phyloP scores from a whole-genome alignment of 768 basidiomycete species.

The Psilocybe subaeruginosa region DNA sequence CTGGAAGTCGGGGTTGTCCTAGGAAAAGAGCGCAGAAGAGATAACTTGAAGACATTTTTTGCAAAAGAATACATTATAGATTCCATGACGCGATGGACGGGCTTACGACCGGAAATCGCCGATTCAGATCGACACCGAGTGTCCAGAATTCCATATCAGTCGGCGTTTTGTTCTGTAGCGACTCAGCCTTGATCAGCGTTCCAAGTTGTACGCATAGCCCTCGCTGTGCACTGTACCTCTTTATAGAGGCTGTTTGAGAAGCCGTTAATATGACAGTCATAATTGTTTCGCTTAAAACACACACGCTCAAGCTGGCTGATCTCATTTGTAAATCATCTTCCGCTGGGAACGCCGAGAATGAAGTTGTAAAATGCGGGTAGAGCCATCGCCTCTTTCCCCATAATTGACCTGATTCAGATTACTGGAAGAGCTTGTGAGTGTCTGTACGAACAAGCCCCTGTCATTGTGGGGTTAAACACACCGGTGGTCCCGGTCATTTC shows the following conservation, averaged over 20 bases:
- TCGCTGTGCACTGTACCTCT: not conserved
- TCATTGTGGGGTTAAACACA: not conserved
- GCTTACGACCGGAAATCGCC: slow-evolving; percentile 19
- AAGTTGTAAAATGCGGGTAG: too few species aligned
- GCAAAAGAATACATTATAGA: slow-evolving; percentile 3
- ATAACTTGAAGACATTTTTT: slow-evolving; percentile 8
- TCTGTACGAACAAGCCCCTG: not conserved
- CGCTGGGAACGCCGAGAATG: too few species aligned
- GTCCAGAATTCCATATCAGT: not conserved
- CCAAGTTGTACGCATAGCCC: not conserved
- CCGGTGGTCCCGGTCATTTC: not conserved
- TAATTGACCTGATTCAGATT: not conserved
- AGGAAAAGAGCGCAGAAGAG: not conserved
- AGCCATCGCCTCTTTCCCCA: not conserved
- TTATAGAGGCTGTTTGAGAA: too few species aligned
- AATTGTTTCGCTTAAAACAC: too few species aligned
- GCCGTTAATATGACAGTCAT: too few species aligned
- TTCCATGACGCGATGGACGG: slow-evolving; percentile 6
- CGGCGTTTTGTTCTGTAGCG: not conserved
- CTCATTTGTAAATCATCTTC: too few species aligned
- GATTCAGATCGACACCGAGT: slow-evolving; percentile 5
- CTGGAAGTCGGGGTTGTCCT: not conserved
- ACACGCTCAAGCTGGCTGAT: too few species aligned
- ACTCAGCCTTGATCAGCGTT: not conserved
- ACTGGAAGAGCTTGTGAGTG: not conserved